Percentiles rank a stretch among this genome's conserved stretches.
These are phyloP conservation scores for Bassia scoparia DNA, from an alignment of 148 eudicot genomes.

Conservation along the genomic window DNA sequence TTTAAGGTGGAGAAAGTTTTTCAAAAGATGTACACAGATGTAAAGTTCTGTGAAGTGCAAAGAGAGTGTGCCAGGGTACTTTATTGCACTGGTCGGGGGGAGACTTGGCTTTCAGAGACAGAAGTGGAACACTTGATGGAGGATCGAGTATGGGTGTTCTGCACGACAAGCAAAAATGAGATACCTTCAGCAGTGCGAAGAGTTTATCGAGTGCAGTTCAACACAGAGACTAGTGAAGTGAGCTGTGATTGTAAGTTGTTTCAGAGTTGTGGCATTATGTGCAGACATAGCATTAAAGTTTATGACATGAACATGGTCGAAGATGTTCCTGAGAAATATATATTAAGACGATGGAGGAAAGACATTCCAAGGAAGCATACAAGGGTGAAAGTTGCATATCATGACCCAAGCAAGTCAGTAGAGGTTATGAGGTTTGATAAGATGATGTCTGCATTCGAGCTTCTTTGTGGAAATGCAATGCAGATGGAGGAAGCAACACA, in stretches of 20 bases:
- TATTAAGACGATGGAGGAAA: slow-evolving; percentile 1
- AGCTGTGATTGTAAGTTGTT: background rate
- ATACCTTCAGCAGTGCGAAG: background rate
- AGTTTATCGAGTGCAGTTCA: background rate
- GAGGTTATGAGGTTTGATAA: background rate
- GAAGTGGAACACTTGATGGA: background rate
- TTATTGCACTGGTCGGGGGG: background rate
- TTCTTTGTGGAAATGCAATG: background rate
- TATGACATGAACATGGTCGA: background rate
- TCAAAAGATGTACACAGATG: background rate
- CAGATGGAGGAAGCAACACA: background rate
- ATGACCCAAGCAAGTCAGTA: slow-evolving; percentile 6
- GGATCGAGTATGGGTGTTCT: background rate
- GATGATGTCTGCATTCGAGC: background rate
- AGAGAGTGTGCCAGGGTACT: background rate
- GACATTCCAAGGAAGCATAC: background rate
- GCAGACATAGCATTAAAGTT: background rate
- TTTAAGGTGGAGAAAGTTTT: background rate
- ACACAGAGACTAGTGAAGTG: background rate
- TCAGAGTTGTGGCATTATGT: background rate
- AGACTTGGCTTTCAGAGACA: background rate
- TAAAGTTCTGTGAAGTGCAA: background rate
- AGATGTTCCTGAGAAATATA: background rate
- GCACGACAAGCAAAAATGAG: background rate
- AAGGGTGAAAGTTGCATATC: background rate